A percentile compares a stretch with the other conserved stretches of the same genome.
phyloP scores from a whole-genome alignment of 495 filamentous ascomycete genomes.

The Venustampulla echinocandica region DNA sequence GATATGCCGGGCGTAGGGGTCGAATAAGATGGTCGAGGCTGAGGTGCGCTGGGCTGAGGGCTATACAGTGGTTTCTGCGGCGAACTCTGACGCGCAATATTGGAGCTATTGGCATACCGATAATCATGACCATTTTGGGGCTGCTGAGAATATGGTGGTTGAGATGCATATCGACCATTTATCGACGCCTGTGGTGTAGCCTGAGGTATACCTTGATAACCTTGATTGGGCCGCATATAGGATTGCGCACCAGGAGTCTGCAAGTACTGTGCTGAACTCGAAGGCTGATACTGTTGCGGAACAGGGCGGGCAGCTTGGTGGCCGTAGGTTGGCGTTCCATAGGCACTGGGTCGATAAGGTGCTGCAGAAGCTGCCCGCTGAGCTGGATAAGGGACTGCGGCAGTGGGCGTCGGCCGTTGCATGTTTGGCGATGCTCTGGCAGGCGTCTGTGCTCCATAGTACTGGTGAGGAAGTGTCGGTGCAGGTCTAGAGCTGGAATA shows the following conservation, averaged over 20 bases:
- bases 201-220: conserved; percentile 16
- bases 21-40: conserved; percentile 13
- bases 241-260: conserved; percentile 8
- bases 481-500: conserved; percentile 14
- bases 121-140: conserved; percentile 18
- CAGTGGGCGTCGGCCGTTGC: conserved; percentile 15
- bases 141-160: conserved; percentile 5
- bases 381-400: conserved; percentile 14
- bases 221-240: conserved; percentile 16
- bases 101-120: conserved; percentile 14
- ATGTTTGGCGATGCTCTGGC: conserved; percentile 12
- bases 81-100: conserved; percentile 16
- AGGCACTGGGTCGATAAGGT: conserved; percentile 12
- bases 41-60: conserved; percentile 11
- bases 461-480: conserved; percentile 9
- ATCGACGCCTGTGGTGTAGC: conserved; percentile 10
- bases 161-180: conserved; percentile 18
- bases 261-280: conserved; percentile 11
- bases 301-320: conserved; percentile 16
- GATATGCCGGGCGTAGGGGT: conserved; percentile 13
- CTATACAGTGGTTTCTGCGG: conserved; percentile 21
- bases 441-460: conserved; percentile 19
- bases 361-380: conserved; percentile 16
- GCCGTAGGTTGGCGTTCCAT: conserved; percentile 13
- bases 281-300: conserved; percentile 12